Conservation (phyloP, 2,329 filamentous ascomycete species). For the Fusarium anguioides region DNA sequence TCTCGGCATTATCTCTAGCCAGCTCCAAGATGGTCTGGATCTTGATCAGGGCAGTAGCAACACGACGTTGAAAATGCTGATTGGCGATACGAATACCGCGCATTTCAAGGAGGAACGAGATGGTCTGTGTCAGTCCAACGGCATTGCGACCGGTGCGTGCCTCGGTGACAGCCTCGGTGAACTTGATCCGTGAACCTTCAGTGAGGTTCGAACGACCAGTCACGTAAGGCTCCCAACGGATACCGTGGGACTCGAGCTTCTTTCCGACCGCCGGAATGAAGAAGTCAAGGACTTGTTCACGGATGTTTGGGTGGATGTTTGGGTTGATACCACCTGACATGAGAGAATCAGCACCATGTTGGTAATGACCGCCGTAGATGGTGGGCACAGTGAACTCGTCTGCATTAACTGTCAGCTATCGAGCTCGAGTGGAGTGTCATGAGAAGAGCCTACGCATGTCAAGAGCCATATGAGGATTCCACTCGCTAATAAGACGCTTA, state of each 20-base stretch:
- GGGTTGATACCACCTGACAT: constrained; percentile 7
- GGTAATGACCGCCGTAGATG: constrained; percentile 10
- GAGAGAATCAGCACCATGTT: constrained; percentile 1
- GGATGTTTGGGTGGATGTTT: constrained; percentile 12
- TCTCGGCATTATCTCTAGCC: neutral
- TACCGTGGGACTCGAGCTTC: neutral
- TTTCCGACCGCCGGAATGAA: constrained; percentile 11
- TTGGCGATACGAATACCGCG: constrained; percentile 11
- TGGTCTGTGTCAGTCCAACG: constrained; percentile 1
- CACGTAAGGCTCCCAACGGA: constrained; percentile 15
- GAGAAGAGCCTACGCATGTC: constrained; percentile 8
- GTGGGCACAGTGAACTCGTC: constrained; percentile 11
- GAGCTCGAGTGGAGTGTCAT: rapidly evolving
- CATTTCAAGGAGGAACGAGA: constrained; percentile 11
- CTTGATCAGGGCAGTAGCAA: constrained; percentile 6
- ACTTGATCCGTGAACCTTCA: neutral
- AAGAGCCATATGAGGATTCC: constrained; percentile 9
- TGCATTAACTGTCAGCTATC: rapidly evolving
- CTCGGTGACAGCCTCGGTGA: constrained; percentile 13
- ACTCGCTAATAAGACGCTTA: constrained; percentile 1
- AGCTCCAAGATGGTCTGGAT: constrained; percentile 19
- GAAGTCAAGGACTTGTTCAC: constrained; percentile 3
- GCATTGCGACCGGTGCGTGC: constrained; percentile 10
- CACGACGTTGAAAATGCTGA: constrained; percentile 23
- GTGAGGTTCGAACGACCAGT: constrained; percentile 6